Conservation (phyloP, 495 filamentous ascomycete species). For the Chaetomium fimeti region DNA sequence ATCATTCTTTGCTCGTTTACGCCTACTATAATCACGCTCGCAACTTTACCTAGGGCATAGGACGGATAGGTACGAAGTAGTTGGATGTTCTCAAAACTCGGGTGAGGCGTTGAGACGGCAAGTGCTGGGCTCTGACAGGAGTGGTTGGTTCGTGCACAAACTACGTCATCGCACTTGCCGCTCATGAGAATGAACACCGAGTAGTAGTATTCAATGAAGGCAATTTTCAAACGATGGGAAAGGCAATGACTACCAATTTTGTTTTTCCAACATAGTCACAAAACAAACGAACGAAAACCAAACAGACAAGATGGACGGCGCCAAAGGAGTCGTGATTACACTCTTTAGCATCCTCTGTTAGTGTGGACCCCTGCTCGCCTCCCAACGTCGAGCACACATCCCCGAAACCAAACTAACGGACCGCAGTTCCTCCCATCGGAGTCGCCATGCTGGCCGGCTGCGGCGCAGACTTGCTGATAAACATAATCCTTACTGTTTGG, state of each 20-base stretch:
- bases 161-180: constrained; percentile 10
- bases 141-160: neutral
- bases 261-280: neutral
- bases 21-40: too few relatives aligned
- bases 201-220: neutral
- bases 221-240: too few relatives aligned
- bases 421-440: constrained; percentile 45
- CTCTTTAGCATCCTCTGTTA: constrained; percentile 58
- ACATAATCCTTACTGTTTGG: constrained; percentile 75
- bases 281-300: neutral
- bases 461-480: constrained; percentile 82
- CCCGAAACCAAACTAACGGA: neutral
- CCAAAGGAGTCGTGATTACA: constrained; percentile 54
- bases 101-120: neutral
- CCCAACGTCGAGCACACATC: neutral
- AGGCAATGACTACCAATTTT: neutral
- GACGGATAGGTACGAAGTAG: too few relatives aligned
- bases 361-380: neutral
- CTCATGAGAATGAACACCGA: neutral
- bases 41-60: too few relatives aligned
- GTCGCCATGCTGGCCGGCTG: constrained; percentile 49
- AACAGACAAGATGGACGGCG: constrained; percentile 51
- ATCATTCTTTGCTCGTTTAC: too few relatives aligned
- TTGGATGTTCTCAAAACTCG: too few relatives aligned
- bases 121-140: neutral